Evolutionary conservation across 805 yeast species (phyloP).

Genomic region (Saturnispora mendoncae): DNA sequence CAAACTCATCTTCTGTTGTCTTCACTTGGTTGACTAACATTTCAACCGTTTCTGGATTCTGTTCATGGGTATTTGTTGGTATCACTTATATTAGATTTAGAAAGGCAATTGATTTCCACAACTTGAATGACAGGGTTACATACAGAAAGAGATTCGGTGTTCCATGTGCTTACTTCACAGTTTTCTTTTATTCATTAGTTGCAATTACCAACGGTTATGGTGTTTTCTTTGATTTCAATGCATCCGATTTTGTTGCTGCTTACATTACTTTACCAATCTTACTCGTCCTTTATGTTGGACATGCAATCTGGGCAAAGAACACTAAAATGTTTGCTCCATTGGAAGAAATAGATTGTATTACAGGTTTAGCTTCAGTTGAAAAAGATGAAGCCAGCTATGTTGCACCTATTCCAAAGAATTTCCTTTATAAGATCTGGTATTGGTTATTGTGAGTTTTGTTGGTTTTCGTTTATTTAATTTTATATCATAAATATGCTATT

Average conservation of each 20-base stretch:
- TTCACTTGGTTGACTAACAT: slow-evolving; percentile 61
- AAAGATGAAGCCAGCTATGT: slow-evolving; percentile 36
- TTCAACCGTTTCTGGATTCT: slow-evolving; percentile 57
- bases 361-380: slow-evolving; percentile 55
- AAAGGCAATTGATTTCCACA: slow-evolving; percentile 49
- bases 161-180: slow-evolving; percentile 43
- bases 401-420: slow-evolving; percentile 33
- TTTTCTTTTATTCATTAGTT: slow-evolving; percentile 41
- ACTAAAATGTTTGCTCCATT: slow-evolving; percentile 41
- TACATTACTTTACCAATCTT: slow-evolving; percentile 58
- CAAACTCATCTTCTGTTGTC: slow-evolving; percentile 43
- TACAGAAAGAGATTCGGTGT: slow-evolving; percentile 51
- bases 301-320: slow-evolving; percentile 40
- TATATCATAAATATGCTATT: not conserved
- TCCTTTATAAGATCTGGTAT: slow-evolving; percentile 37
- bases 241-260: slow-evolving; percentile 58
- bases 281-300: slow-evolving; percentile 46
- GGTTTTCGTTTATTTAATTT: not conserved
- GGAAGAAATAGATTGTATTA: slow-evolving; percentile 50
- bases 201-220: slow-evolving; percentile 67
- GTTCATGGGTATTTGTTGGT: slow-evolving; percentile 51
- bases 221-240: slow-evolving; percentile 49
- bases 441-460: slow-evolving; percentile 27
- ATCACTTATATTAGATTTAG: slow-evolving; percentile 54
- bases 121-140: slow-evolving; percentile 46